These are phyloP conservation scores for Trichoderma koningiopsis DNA, from an alignment of 2,329 filamentous ascomycete genomes.

Conservation along the genomic window DNA sequence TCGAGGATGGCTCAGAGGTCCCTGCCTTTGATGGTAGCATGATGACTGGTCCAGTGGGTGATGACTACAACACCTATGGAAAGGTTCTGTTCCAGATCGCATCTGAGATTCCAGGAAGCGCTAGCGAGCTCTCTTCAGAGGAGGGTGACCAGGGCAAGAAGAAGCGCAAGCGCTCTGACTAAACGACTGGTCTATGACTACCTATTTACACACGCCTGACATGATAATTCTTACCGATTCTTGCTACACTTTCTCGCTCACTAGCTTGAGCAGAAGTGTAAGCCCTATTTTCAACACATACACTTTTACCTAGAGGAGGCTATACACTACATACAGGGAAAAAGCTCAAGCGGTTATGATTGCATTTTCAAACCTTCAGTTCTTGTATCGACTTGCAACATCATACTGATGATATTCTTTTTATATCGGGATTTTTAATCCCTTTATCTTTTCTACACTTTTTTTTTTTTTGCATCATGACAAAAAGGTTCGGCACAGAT, in stretches of 20 bases:
- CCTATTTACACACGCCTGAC: conserved; percentile 20
- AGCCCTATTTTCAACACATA: conserved; percentile 26
- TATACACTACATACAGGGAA: conserved; percentile 36
- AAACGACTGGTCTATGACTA: conserved; percentile 33
- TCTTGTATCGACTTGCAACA: conserved; percentile 49
- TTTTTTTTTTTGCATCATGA: conserved; percentile 36
- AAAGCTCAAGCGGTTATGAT: conserved; percentile 43
- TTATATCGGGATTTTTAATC: conserved; percentile 30
- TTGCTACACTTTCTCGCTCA: conserved; percentile 14
- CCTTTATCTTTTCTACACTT: conserved; percentile 21
- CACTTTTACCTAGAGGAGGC: conserved; percentile 39
- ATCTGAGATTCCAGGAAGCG: conserved; percentile 69
- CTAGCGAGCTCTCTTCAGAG: conserved; percentile 59
- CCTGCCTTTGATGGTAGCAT: conserved; percentile 47
- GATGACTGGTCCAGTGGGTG: conserved; percentile 50
- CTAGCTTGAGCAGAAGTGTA: neutral
- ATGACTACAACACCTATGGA: conserved; percentile 70
- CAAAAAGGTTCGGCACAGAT: conserved; percentile 34
- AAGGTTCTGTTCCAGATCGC: conserved; percentile 82
- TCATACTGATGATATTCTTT: conserved; percentile 33
- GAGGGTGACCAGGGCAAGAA: conserved; percentile 52
- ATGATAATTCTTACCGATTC: conserved; percentile 25
- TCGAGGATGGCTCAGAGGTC: conserved; percentile 66
- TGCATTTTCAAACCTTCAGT: conserved; percentile 45
- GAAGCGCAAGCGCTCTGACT: conserved; percentile 77